Evolutionary conservation across 1,139 yeast genomes (phyloP), one percentile per base, ranked within the genome.

Genomic region (Geotrichum reessii): DNA sequence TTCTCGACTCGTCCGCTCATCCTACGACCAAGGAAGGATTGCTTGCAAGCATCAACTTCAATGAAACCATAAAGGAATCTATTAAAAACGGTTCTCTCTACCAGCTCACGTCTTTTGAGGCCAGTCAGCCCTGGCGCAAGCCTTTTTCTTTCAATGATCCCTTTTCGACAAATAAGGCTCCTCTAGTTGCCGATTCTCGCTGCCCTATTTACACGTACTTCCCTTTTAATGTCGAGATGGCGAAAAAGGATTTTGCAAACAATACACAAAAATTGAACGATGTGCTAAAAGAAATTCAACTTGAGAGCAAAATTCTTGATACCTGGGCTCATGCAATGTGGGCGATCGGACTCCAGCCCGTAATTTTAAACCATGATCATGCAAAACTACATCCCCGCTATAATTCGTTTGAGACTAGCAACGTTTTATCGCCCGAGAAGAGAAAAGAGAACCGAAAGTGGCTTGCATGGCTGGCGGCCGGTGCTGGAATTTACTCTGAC

Each of bases 291-390:
- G 50, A 56, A 11, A 46, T 54, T 6, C 46, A 59, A 9, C 54
- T 56, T 2, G 71, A 69, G 55, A 55, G 47, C 11, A 62, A 58
- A 4, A 60, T 69, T 9, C 42, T 70, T 4, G 61, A 64, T 14
- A 66, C 67, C 5, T 71, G 74, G 74, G 65, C 66, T 51, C 63
- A 66, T 28, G 71, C 73, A 11, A 65, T 68, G 66, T 71, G 69
- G 68, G 66, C 73, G 3, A 63, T 64, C 7, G 74, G 74, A 3
- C 69, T 71, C 58, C 65, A 66, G 48, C 74, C 74, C 2, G 63
- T 64, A 6, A 68, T 71, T 9, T 63, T 70, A 24, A 64, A 64
- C 17, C 44, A 44, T 6, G 47, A 60, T 7, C 66, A 69, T 48
- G 64, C 68, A 28, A 50, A 53, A 33, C 51, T 58, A 33, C 69